Base-by-base conservation (phyloP, 1,284 basidiomycete genomes). In the Ustilago loliicola region DNA sequence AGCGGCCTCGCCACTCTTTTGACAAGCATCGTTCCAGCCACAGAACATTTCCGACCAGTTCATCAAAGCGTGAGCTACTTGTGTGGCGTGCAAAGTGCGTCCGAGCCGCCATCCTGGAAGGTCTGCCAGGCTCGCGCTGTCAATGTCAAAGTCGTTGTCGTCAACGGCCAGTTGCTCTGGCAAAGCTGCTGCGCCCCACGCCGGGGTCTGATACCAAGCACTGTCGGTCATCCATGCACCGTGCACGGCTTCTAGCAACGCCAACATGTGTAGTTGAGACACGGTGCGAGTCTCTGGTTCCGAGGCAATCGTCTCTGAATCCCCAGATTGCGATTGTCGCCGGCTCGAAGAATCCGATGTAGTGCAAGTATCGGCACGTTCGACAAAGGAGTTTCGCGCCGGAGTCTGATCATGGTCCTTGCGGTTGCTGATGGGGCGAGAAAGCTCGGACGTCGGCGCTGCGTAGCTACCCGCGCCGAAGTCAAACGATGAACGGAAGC, bases 31-130 rank as follows among this genome's bases (percentile, higher is more conserved):
- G 32, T 67, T 54, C 53, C 64, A 51, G n/a, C 68, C 65, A 48
- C 68, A 66, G 66, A 69, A 69, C 66, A 69, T 72, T n/a, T 66
- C 74, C 1, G 66, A 72, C 74, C 74, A 77, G 30, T 77, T 77
- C 70, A 77, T 69, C 51, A 77, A 55, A 11, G 69, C 74, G 21
- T 77, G 74, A 0, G 70, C 70, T 3, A 77, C 66, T 42, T 66
- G 65, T 17, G 63, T 59, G 2, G 62, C 61, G 17, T 68, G 60
- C 45, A 77, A 36, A 21, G 55, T 72, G 32, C 62, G 66, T 1
- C 74, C 74, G 3, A 36, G 19, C 0, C 74, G 66, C 74, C 74
- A 77, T 15, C 74, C 74, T 0, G 74, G 74, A 27, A 77, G 70
- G 42, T 69, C 61, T 15, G 45, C 21, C 21, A 72, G 25, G 40